phyloP scores from a whole-genome alignment of 139 green algal species.

The Diplosphaera chodatii region DNA sequence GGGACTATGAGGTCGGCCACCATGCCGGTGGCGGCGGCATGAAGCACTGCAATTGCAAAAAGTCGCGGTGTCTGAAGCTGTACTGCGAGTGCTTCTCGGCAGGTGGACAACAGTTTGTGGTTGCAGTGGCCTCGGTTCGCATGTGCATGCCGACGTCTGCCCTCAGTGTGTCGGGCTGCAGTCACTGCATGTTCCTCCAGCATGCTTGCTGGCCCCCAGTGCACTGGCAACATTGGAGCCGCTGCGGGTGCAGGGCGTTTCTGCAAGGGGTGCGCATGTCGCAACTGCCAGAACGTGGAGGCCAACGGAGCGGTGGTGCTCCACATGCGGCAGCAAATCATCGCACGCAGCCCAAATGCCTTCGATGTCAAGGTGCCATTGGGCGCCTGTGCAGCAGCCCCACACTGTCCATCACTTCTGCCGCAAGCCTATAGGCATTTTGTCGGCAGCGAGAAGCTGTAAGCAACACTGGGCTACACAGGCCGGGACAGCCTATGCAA shows the following conservation, averaged over 20 bases:
- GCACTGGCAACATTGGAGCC: no score
- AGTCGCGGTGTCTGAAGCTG: constrained; percentile 62
- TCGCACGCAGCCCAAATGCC: constrained; percentile 36
- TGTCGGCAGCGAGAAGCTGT: no score
- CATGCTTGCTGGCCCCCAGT: no score
- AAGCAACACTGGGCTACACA: no score
- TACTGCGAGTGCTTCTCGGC: constrained; percentile 75
- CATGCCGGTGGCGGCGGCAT: constrained; percentile 10
- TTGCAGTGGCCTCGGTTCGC: no score
- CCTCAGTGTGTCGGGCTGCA: no score
- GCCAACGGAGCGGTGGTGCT: constrained; percentile 23
- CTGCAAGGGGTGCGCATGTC: constrained; percentile 56
- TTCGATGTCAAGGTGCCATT: constrained; percentile 51
- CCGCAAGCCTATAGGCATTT: no score
- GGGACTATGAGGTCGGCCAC: neutral
- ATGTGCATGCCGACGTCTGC: no score
- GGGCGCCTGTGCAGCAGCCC: constrained; percentile 13
- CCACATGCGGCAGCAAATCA: constrained; percentile 28
- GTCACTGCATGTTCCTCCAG: no score
- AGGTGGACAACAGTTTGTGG: constrained; percentile 42
- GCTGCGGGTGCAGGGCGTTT: constrained; percentile 46
- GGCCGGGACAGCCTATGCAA: no score
- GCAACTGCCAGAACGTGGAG: constrained; percentile 48
- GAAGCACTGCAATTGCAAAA: constrained; percentile 6
- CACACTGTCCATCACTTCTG: constrained; percentile 38